phyloP scores from a whole-genome alignment of 805 yeast species.

The Yarrowia bubula region DNA sequence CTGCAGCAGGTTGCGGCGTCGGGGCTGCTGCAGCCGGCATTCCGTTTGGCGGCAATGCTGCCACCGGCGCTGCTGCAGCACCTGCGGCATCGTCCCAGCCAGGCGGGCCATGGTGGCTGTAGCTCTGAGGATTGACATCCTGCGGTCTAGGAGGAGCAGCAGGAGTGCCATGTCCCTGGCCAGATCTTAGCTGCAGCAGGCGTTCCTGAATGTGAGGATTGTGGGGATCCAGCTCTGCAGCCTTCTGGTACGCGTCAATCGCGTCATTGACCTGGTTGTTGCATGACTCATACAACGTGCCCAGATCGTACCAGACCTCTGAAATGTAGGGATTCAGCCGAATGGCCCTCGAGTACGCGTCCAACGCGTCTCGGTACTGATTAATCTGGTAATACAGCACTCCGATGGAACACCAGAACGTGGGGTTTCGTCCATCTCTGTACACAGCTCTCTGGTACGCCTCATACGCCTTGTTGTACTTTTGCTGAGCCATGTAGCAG shows the following conservation, averaged over 20 bases:
- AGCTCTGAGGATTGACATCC: constrained; percentile 60
- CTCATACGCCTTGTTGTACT: constrained; percentile 94
- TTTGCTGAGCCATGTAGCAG: constrained; percentile 94
- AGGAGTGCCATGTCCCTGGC: constrained; percentile 32
- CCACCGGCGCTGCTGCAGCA: not conserved
- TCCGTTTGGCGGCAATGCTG: not conserved
- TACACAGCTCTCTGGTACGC: constrained; percentile 99
- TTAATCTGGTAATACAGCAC: constrained; percentile 94
- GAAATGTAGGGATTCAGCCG: constrained; percentile 92
- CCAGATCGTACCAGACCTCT: constrained; percentile 98
- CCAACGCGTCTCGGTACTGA: constrained; percentile 94
- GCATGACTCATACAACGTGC: constrained; percentile 95
- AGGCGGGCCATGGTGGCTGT: constrained; percentile 58
- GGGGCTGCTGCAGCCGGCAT: not conserved
- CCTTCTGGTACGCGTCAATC: constrained; percentile 93
- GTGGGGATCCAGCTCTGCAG: constrained; percentile 90
- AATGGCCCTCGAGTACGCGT: constrained; percentile 96
- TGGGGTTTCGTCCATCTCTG: constrained; percentile 93
- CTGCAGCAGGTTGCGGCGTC: not conserved
- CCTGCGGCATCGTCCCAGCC: constrained; percentile 38
- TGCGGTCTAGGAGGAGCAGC: constrained; percentile 55
- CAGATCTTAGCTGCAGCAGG: constrained; percentile 64
- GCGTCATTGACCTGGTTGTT: constrained; percentile 95
- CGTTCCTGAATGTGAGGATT: constrained; percentile 94
- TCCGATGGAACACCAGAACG: constrained; percentile 96